Base-by-base conservation (phyloP, 75 land plant species). In the Cunninghamia lanceolata region DNA sequence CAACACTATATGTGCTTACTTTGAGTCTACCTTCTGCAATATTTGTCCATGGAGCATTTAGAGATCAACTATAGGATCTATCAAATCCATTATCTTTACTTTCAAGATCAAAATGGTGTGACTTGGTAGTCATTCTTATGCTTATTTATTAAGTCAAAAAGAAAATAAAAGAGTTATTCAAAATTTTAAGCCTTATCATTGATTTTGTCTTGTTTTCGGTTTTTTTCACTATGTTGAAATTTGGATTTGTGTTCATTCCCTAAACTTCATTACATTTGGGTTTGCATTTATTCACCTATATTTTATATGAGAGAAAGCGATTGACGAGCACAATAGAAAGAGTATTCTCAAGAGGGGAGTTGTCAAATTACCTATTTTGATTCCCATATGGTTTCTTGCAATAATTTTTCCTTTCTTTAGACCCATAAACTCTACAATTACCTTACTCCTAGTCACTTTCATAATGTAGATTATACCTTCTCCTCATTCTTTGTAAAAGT, bases 361-460 rank as follows among this genome's bases (percentile, higher is more conserved):
- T 13, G 90, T 87, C 17, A 83, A 94, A 38, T 87, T 94, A 21
- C 95, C 95, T 0, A 94, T 94, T 94, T 94, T n/a, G n/a, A n/a
- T n/a, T n/a, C n/a, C n/a, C n/a, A n/a, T n/a, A n/a, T n/a, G n/a
- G n/a, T n/a, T n/a, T 87, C 83, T 94, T 34, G 95, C 95, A 77
- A 94, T 94, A 85, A 91, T 91, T 36, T 94, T 94, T 82, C 95
- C 95, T 66, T 94, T 94, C 89, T 94, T 94, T 78, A 92, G 95
- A 10, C 97, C 97, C 56, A 95, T 95, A 46, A 95, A 95, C 91
- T 95, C 97, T 1, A 90, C 96, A 14, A 93, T 95, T 2, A 95
- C 95, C 10, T 91, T 95, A 15, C n/a, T n/a, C n/a, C 59, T 93
- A 84, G 95, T 95, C 88, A 93, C 93, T 59, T 95, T 95, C 91